These are phyloP conservation scores for Kalanchoe fedtschenkoi DNA, from an alignment of 164 flowering plant genomes.

Conservation along the genomic window DNA sequence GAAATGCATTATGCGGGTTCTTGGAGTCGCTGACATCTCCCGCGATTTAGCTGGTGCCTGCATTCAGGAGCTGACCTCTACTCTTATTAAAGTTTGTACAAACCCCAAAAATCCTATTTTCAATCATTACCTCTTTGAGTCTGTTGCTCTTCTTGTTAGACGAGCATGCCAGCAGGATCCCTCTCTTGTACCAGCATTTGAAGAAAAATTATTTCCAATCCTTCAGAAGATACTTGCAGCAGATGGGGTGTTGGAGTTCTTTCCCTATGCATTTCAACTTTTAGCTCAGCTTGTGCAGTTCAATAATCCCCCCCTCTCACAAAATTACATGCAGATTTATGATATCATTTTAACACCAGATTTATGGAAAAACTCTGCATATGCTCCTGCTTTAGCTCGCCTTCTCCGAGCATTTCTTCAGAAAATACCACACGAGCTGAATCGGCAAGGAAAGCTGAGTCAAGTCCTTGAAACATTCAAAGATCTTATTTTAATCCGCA, in stretches of 20 bases:
- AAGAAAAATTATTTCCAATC: conserved; percentile 58
- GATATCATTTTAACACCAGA: conserved; percentile 61
- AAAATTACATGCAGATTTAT: conserved; percentile 64
- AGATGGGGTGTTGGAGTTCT: conserved; percentile 66
- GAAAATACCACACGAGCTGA: conserved; percentile 75
- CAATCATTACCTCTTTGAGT: conserved; percentile 85
- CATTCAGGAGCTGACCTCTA: conserved; percentile 44
- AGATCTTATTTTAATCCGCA: conserved; percentile 42
- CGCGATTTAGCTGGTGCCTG: conserved; percentile 61
- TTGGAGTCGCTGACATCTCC: conserved; percentile 69
- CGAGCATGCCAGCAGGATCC: conserved; percentile 64
- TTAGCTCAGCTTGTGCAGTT: conserved; percentile 86
- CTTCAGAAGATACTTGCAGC: conserved; percentile 53
- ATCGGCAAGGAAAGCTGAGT: conserved; percentile 44
- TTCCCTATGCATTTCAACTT: conserved; percentile 90
- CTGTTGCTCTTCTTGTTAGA: conserved; percentile 69
- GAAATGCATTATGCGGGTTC: conserved; percentile 91
- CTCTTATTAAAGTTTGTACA: conserved; percentile 62
- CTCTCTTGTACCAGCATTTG: conserved; percentile 59
- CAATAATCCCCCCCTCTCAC: conserved; percentile 59
- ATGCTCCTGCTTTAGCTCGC: conserved; percentile 91
- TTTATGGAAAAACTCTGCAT: conserved; percentile 63
- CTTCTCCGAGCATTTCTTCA: conserved; percentile 89
- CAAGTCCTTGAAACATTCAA: conserved; percentile 76
- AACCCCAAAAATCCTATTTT: conserved; percentile 85